phyloP scores from a whole-genome alignment of 345 rosid species.

The Populus simonii region DNA sequence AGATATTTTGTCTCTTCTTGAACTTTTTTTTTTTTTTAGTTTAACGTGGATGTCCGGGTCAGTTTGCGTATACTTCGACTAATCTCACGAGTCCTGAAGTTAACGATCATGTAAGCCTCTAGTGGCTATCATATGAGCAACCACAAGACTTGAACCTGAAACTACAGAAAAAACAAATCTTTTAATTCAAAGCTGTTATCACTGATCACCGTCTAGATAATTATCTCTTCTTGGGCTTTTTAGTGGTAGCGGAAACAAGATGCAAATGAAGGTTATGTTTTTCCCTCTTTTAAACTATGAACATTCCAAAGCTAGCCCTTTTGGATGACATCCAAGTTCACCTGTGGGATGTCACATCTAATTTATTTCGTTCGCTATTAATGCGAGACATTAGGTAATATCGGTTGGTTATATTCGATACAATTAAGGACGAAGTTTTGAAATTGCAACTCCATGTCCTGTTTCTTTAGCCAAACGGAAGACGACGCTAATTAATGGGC shows the following conservation, averaged over 20 bases:
- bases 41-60: too few species aligned
- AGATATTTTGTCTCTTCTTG: background rate
- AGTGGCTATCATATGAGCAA: too few species aligned
- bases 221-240: background rate
- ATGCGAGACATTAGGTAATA: background rate
- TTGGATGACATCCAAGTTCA: background rate
- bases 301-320: background rate
- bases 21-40: background rate
- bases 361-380: background rate
- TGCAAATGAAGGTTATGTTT: background rate
- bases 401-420: background rate
- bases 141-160: too few species aligned
- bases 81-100: too few species aligned
- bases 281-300: background rate
- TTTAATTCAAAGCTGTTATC: too few species aligned
- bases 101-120: too few species aligned
- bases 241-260: background rate
- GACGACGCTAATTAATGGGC: too few species aligned
- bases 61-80: too few species aligned
- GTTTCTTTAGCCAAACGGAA: too few species aligned
- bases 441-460: background rate
- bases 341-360: background rate
- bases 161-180: too few species aligned
- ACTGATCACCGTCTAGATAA: too few species aligned
- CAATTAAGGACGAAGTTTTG: background rate